A percentile compares a stretch with the other conserved stretches of the same genome.
These are phyloP conservation scores for Scheffersomyces illinoinensis DNA, from an alignment of 1,139 yeast species.

Conservation along the genomic window DNA sequence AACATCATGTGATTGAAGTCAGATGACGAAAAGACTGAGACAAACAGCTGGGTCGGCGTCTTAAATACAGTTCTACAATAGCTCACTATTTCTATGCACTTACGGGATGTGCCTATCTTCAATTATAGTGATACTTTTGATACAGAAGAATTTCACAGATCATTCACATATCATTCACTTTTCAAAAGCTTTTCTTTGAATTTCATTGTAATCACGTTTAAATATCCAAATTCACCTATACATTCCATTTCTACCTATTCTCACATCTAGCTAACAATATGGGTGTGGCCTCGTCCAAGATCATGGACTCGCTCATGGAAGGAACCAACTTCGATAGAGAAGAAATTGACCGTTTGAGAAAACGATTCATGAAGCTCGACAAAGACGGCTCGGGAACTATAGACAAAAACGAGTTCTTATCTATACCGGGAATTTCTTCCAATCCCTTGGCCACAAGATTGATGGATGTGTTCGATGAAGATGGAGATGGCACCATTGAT, in stretches of 20 bases:
- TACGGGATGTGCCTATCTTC: not conserved
- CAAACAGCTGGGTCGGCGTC: not conserved
- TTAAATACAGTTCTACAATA: not conserved
- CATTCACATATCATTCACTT: not conserved
- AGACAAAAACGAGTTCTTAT: conserved; percentile 84
- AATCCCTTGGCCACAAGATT: conserved; percentile 89
- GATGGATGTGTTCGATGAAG: conserved; percentile 93
- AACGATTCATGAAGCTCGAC: conserved; percentile 93
- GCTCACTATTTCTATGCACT: not conserved
- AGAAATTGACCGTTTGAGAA: conserved; percentile 87
- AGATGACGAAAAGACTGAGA: not conserved
- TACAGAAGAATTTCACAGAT: not conserved
- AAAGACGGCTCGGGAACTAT: conserved; percentile 91
- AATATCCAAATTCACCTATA: not conserved
- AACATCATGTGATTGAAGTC: not conserved
- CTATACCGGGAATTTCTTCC: conserved; percentile 88
- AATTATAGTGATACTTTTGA: not conserved
- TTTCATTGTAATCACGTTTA: not conserved
- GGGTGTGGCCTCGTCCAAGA: conserved; percentile 71
- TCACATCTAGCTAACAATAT: conserved; percentile 27
- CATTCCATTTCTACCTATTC: not conserved
- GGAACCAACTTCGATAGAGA: conserved; percentile 85
- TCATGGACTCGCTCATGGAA: conserved; percentile 68
- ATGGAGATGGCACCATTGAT: conserved; percentile 91
- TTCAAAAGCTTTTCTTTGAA: not conserved